A percentile compares a stretch with the other conserved stretches of the same genome.
These are phyloP conservation scores for Pyrus bretschneideri DNA, from an alignment of 306 rosid genomes.

Conservation along the genomic window DNA sequence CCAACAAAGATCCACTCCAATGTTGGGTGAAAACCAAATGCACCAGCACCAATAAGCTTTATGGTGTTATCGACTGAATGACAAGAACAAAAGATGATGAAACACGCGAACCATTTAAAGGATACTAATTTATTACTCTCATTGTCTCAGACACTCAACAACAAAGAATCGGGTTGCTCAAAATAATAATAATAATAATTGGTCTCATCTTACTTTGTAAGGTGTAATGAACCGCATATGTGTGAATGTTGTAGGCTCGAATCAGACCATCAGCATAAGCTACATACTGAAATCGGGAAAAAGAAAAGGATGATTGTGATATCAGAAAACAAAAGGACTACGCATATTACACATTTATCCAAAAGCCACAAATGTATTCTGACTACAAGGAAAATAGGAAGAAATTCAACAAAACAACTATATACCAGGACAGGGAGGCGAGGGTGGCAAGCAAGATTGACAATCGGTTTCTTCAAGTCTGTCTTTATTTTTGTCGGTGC, in stretches of 20 bases:
- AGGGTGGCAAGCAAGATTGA: slow-evolving; percentile 98
- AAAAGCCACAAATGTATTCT: slow-evolving; percentile 4
- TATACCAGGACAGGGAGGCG: slow-evolving; percentile 86
- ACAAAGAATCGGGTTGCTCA: slow-evolving; percentile 15
- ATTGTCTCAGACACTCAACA: slow-evolving; percentile 5
- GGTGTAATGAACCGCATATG: slow-evolving; percentile 93
- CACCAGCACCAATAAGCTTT: slow-evolving; percentile 93
- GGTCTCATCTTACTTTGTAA: slow-evolving; percentile 67
- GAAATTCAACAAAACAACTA: slow-evolving; percentile 2
- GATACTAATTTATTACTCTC: slow-evolving; percentile 4
- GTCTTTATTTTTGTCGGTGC: slow-evolving; percentile 92
- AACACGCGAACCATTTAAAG: slow-evolving; percentile 7
- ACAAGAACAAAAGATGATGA: slow-evolving; percentile 17
- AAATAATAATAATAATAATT: neutral
- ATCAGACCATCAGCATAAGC: slow-evolving; percentile 95
- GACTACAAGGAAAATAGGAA: slow-evolving; percentile 11
- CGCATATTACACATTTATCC: neutral
- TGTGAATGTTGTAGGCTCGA: slow-evolving; percentile 91
- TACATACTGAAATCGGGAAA: slow-evolving; percentile 59
- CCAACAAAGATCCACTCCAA: slow-evolving; percentile 98
- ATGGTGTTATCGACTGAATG: slow-evolving; percentile 76
- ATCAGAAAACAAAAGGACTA: slow-evolving; percentile 13
- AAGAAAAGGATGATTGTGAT: slow-evolving; percentile 13
- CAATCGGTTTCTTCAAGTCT: slow-evolving; percentile 92
- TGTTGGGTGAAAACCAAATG: slow-evolving; percentile 97